Conservation (phyloP, 495 filamentous ascomycete species). For the Cairneyella variabilis region DNA sequence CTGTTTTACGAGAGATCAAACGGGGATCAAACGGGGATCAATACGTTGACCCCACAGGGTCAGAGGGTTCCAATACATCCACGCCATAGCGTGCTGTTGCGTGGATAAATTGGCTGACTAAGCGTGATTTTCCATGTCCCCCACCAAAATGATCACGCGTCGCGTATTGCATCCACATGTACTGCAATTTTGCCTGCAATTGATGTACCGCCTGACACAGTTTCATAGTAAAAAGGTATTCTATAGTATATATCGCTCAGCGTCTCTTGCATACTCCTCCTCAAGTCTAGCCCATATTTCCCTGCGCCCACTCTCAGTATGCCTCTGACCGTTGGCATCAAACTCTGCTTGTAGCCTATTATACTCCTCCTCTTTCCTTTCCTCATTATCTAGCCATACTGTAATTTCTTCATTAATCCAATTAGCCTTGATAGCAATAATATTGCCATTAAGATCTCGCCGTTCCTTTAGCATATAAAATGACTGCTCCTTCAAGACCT, state of each 20-base stretch:
- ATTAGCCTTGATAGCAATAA: neutral
- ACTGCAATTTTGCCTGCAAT: too few relatives aligned
- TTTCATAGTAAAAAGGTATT: neutral
- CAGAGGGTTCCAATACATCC: slow-evolving; percentile 1
- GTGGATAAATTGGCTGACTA: neutral
- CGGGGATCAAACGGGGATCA: too few relatives aligned
- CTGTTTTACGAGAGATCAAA: slow-evolving; percentile 6
- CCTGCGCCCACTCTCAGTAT: neutral
- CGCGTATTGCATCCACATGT: too few relatives aligned
- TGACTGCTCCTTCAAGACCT: neutral
- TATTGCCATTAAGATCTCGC: too few relatives aligned
- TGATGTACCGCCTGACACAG: neutral
- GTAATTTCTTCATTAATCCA: too few relatives aligned
- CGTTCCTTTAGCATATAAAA: neutral
- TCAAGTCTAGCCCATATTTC: neutral
- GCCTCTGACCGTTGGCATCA: neutral
- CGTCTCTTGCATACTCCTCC: too few relatives aligned
- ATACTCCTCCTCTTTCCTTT: too few relatives aligned
- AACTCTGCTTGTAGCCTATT: neutral
- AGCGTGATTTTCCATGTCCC: too few relatives aligned
- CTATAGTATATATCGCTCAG: too few relatives aligned
- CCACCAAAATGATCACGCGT: too few relatives aligned
- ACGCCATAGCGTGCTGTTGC: neutral
- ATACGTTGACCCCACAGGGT: slow-evolving; percentile 1
- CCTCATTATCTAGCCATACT: too few relatives aligned